Base-by-base conservation (phyloP, 352 stramenopile species). In the Phytophthora pini region DNA sequence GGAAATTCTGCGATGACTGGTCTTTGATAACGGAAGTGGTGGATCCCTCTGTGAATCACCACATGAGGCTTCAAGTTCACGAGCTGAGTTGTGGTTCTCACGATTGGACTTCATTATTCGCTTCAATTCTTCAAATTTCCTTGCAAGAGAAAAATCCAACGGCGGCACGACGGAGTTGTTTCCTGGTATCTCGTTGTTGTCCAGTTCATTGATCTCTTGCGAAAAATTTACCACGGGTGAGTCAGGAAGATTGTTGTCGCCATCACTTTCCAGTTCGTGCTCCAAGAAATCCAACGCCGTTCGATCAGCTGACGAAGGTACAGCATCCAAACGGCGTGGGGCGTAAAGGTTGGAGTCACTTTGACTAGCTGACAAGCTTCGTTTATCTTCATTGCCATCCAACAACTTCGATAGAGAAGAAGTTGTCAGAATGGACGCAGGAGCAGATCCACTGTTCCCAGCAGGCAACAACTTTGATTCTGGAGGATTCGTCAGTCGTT, bases 61-160 rank as follows among this genome's bases (percentile, higher is more conserved):
- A 53, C 27, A 9, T 55, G 29, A 3, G 3, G 36, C 29, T 43
- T 57, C 48, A 12, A 49, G 40, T 3, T 70, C 41, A 36, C 34
- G 66, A 52, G 8, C 54, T 20, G 60, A 69, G 22, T 62, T 50
- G 32, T 55, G 54, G 11, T 70, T 70, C 9, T 72, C 72, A 47
- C 79, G 65, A 56, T 91, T 88, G 1, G 73, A 71, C 44, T 82
- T 74, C 54, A 91, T 81, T 32, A 89, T 58, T 10, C 55, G 41
- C 72, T 91, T 93, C 15, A 93, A 55, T 38, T 81, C 56, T 49
- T 86, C 76, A 68, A 90, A 93, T 58, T 91, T 90, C 47, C 72
- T 72, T n/a, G 73, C 58, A 24, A 91, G 50, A 17, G 79, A 79
- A 4, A 80, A 56, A 41, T 83, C 71, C 24, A 81, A 49, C 13